Percentiles rank a stretch among this genome's conserved stretches.
Evolutionary conservation across 345 rosid species (phyloP).

Genomic region (Camelina hispida): DNA sequence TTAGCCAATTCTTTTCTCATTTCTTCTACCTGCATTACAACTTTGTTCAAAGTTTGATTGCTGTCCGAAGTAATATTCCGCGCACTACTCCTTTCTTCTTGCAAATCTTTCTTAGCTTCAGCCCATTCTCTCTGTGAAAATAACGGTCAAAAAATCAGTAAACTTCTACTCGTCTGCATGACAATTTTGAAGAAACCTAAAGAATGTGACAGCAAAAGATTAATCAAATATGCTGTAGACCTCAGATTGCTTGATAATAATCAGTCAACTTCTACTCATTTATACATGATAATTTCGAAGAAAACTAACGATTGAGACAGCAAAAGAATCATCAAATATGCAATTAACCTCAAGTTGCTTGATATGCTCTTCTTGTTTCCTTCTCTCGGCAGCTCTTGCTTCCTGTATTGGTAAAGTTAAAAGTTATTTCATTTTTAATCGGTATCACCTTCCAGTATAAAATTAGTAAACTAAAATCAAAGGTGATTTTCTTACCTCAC

Average conservation of each 20-base stretch:
- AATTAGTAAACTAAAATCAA: background rate
- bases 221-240: constrained; percentile 46
- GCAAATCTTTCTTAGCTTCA: constrained; percentile 85
- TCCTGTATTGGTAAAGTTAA: constrained; percentile 51
- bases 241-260: constrained; percentile 63
- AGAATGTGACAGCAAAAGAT: constrained; percentile 16
- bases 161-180: constrained; percentile 12
- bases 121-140: constrained; percentile 89
- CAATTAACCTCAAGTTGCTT: constrained; percentile 72
- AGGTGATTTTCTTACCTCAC: constrained; percentile 61
- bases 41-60: constrained; percentile 70
- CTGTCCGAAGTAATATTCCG: constrained; percentile 68
- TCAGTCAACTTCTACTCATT: constrained; percentile 21
- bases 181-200: constrained; percentile 18
- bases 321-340: constrained; percentile 12
- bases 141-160: constrained; percentile 20
- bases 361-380: constrained; percentile 76
- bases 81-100: constrained; percentile 75
- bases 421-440: constrained; percentile 4
- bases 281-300: background rate
- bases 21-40: constrained; percentile 86
- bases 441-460: constrained; percentile 6
- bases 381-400: constrained; percentile 81
- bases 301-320: constrained; percentile 7
- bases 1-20: constrained; percentile 75